phyloP scores from a whole-genome alignment of 306 rosid genomes.

The Fagus sylvatica region DNA sequence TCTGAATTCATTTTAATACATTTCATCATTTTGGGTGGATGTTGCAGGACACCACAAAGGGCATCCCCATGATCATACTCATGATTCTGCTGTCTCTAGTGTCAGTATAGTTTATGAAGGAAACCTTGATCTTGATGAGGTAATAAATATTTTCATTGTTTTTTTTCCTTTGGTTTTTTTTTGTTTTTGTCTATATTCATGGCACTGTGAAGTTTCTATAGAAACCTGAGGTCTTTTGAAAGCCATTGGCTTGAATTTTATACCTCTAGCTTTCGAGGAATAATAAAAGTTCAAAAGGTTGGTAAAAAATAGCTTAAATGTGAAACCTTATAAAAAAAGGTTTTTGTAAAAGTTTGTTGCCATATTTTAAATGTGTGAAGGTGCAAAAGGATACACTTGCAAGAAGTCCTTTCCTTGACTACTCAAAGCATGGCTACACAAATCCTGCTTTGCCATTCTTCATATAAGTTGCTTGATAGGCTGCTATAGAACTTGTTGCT shows the following conservation, averaged over 20 bases:
- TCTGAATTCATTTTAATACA: neutral
- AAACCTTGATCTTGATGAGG: conserved; percentile 86
- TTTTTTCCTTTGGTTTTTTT: neutral
- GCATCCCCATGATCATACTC: conserved; percentile 68
- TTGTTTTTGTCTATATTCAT: neutral
- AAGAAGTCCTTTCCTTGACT: neutral
- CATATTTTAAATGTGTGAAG: neutral
- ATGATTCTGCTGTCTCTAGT: conserved; percentile 80
- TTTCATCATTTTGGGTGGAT: conserved; percentile 25
- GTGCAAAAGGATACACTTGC: neutral
- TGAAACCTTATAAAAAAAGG: neutral
- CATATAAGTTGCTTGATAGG: too few relatives aligned
- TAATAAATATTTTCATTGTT: conserved; percentile 21
- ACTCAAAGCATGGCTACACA: too few relatives aligned
- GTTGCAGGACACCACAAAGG: conserved; percentile 50
- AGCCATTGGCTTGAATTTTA: neutral
- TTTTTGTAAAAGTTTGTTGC: neutral
- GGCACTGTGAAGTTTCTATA: neutral
- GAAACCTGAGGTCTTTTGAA: neutral
- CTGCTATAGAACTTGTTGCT: too few relatives aligned
- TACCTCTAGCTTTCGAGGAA: neutral
- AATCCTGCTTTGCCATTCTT: too few relatives aligned
- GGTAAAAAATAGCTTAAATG: neutral
- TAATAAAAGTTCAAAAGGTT: neutral
- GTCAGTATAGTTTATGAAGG: conserved; percentile 85